Conservation (phyloP, 306 rosid genomes). For the Pueraria montana region DNA sequence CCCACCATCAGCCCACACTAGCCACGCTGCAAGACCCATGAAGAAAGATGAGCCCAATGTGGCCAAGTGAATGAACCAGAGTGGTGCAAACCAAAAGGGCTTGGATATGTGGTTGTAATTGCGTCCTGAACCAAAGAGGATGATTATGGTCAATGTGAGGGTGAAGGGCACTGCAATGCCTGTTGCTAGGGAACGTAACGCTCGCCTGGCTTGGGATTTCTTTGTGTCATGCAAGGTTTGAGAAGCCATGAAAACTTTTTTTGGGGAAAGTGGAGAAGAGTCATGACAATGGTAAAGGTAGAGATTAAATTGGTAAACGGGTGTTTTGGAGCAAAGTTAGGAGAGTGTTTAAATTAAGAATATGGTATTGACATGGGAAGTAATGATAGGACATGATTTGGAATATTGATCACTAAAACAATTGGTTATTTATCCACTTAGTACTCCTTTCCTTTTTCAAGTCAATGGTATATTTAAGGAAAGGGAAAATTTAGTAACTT, state of each 20-base stretch:
- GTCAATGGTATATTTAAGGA: background rate
- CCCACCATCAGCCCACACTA: conserved; percentile 87
- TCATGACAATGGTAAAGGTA: background rate
- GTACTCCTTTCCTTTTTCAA: background rate
- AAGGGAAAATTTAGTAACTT: conserved; percentile 21
- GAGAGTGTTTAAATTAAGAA: conserved; percentile 41
- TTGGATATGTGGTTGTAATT: conserved; percentile 47
- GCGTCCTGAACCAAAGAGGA: conserved; percentile 60
- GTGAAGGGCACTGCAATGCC: conserved; percentile 61
- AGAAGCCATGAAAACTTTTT: conserved; percentile 35
- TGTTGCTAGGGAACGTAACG: conserved; percentile 60
- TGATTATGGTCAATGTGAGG: conserved; percentile 48
- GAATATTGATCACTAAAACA: background rate
- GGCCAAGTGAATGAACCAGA: conserved; percentile 71
- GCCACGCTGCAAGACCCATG: conserved; percentile 80
- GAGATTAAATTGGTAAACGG: conserved; percentile 37
- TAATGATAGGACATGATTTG: background rate
- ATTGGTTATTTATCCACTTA: background rate
- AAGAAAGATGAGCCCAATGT: conserved; percentile 60
- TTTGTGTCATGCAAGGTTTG: conserved; percentile 47
- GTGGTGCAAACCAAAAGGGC: conserved; percentile 71
- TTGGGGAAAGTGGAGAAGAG: conserved; percentile 18
- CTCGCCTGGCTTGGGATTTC: conserved; percentile 56
- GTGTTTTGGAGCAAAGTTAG: conserved; percentile 63
- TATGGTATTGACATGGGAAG: background rate